Conservation (phyloP, 768 basidiomycete genomes). For the Tricholoma sp. region DNA sequence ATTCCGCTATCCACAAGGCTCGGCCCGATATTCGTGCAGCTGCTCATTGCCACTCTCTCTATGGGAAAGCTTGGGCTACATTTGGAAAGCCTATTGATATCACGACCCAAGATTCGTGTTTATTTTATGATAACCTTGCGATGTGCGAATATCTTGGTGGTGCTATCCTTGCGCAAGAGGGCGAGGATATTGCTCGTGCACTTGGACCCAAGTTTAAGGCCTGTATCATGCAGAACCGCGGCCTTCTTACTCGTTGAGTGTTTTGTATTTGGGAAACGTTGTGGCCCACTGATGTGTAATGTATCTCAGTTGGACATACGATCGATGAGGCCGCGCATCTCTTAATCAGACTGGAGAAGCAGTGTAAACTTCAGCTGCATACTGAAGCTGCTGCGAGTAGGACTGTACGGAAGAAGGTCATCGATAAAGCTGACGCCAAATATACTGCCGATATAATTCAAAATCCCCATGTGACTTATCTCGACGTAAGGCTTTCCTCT, state of each 20-base stretch:
- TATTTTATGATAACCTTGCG: conserved; percentile 37
- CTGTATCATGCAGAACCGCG: conserved; percentile 39
- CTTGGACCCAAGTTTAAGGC: conserved; percentile 36
- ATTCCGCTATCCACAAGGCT: conserved; percentile 38
- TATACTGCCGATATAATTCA: conserved; percentile 17
- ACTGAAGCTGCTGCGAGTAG: conserved; percentile 34
- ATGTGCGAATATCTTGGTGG: conserved; percentile 43
- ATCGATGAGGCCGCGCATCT: conserved; percentile 39
- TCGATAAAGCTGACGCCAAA: conserved; percentile 20
- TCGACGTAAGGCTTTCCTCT: conserved; percentile 8
- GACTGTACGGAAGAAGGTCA: conserved; percentile 17
- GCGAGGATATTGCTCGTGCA: conserved; percentile 36
- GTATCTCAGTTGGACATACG: conserved; percentile 26
- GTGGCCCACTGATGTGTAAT: neutral
- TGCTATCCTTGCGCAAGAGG: conserved; percentile 43
- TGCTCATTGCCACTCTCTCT: conserved; percentile 43
- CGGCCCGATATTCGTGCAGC: conserved; percentile 43
- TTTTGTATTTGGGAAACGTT: neutral
- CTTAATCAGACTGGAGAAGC: conserved; percentile 38
- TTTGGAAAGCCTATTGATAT: conserved; percentile 39
- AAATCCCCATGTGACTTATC: conserved; percentile 14
- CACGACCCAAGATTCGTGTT: conserved; percentile 39
- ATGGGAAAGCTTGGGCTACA: conserved; percentile 45
- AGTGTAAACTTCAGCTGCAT: conserved; percentile 42
- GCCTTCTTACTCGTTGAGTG: conserved; percentile 25